Evolutionary conservation across 2,329 filamentous ascomycete genomes (phyloP), one percentile per base, ranked within the genome.

Genomic region (Xylaria sp.): DNA sequence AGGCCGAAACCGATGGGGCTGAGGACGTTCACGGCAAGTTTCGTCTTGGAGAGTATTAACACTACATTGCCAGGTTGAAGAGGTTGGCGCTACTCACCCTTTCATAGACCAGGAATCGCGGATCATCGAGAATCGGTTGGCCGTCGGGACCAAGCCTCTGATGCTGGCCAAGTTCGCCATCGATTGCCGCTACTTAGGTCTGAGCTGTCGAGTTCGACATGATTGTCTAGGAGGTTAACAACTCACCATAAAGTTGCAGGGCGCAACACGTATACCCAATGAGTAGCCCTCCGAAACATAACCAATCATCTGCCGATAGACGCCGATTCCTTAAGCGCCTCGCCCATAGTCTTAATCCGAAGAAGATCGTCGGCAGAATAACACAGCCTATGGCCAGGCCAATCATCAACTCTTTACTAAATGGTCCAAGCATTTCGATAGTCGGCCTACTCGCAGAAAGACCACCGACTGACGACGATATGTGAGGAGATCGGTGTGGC

Each of bases 1-100:
- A 66, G 58, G 46, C 64, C 65, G 13, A 65, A 63, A 11, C 65
- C 64, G 50, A 67, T 48, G 16, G 58, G 54, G 3, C 61, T 63
- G 18, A 66, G 48, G 18, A 67, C 56, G 19, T 66, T 67, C 10
- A 65, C 63, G 19, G 64, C 65, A 52, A 67, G 53, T 56, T 66
- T 67, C 13, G 64, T 65, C 65, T 67, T 30, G n/a, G 44, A 19
- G 4, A n/a, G 10, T n/a, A 46, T 46, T 46, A n/a, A 23, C 23
- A 23, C 23, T 23, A 23, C 23, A 23, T 23, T 23, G 2, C 23
- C 23, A 23, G 3, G 23, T 23, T 23, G 23, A 23, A 23, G 23
- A 23, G 23, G 3, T 23, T 23, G 3, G n/a, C 37, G 11, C 58
- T 13, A 54, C 61, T 55, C 52, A 66, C 64, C 55, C 63, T 64